A percentile compares a stretch with the other conserved stretches of the same genome.
Conservation (phyloP, 208 protist species). For the Tritrichomonas foetus region DNA sequence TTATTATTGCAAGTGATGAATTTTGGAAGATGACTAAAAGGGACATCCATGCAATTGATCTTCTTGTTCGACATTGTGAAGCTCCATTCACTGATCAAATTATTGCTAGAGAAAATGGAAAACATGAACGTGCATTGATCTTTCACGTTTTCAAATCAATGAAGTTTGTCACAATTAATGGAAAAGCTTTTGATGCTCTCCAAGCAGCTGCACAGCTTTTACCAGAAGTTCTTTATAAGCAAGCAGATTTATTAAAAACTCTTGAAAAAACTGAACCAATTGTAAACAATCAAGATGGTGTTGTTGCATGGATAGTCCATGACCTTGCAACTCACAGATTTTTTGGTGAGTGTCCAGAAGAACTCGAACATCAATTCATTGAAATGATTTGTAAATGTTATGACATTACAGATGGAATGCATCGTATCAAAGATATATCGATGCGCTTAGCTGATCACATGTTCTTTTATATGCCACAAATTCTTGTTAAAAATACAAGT, state of each 20-base stretch:
- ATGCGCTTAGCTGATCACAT: not conserved
- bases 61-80: not conserved
- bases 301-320: not conserved
- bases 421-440: not conserved
- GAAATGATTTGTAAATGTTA: not conserved
- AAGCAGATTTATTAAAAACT: not conserved
- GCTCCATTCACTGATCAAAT: conserved; percentile 29
- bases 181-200: not conserved
- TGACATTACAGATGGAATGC: not conserved
- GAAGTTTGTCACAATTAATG: not conserved
- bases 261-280: not conserved
- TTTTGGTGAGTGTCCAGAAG: not conserved
- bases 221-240: not conserved
- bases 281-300: not conserved
- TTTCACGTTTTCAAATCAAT: not conserved
- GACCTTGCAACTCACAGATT: not conserved
- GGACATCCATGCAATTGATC: not conserved
- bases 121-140: not conserved
- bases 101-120: not conserved
- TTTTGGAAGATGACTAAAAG: not conserved
- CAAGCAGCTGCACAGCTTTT: not conserved
- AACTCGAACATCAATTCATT: not conserved
- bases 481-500: not conserved
- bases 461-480: conserved; percentile 13
- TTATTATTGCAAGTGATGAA: not conserved